Conservation (phyloP, 2,329 filamentous ascomycete genomes). For the Talaromyces marneffei region DNA sequence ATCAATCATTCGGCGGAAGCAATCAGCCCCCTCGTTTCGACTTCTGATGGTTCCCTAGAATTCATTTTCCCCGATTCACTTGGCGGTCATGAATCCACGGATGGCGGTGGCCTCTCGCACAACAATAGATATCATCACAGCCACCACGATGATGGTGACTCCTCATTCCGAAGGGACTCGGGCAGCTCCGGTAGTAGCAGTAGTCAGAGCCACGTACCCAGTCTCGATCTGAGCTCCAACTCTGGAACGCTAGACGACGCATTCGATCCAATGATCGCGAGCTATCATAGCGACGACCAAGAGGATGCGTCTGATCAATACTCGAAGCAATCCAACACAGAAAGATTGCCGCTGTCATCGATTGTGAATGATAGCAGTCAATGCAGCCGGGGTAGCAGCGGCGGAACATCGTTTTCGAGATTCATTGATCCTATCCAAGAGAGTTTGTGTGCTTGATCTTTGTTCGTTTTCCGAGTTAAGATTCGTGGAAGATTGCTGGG, state of each 20-base stretch:
- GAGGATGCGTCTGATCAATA: conserved; percentile 21
- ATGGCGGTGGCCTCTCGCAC: conserved; percentile 29
- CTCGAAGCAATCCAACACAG: conserved; percentile 24
- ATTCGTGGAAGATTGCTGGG: neutral
- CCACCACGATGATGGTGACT: conserved; percentile 22
- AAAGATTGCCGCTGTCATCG: conserved; percentile 22
- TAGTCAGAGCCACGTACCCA: conserved; percentile 22
- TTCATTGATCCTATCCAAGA: conserved; percentile 28
- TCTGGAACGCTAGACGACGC: conserved; percentile 24
- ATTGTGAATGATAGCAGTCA: conserved; percentile 26
- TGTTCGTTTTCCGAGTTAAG: neutral
- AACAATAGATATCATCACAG: conserved; percentile 16
- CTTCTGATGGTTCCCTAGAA: conserved; percentile 31
- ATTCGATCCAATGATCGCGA: conserved; percentile 28
- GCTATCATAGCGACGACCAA: conserved; percentile 25
- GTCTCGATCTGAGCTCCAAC: conserved; percentile 24
- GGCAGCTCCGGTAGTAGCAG: conserved; percentile 19
- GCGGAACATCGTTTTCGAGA: conserved; percentile 26
- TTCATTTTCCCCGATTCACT: conserved; percentile 38
- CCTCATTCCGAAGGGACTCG: conserved; percentile 22
- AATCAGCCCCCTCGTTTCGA: conserved; percentile 37
- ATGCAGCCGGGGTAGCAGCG: conserved; percentile 22
- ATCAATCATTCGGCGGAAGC: conserved; percentile 34
- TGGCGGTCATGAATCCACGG: conserved; percentile 36
- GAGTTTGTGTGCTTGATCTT: conserved; percentile 30